Conservation (phyloP, 2,329 filamentous ascomycete genomes). For the Aspergillus spinulosporus region DNA sequence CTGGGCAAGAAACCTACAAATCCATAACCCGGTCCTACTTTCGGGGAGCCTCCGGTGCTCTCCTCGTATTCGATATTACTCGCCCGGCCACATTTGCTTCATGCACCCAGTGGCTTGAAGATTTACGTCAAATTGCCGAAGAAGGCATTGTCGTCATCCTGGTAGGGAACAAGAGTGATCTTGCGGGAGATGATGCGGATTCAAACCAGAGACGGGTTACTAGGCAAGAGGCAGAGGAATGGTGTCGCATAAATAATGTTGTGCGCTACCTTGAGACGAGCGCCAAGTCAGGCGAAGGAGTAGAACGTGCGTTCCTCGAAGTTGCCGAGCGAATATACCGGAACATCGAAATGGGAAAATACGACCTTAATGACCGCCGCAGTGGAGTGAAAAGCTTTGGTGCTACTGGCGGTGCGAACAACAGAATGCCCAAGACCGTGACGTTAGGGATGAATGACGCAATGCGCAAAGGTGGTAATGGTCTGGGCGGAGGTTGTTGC, state of each 20-base stretch:
- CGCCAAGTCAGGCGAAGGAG: conserved; percentile 91
- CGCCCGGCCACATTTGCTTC: conserved; percentile 81
- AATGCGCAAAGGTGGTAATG: conserved; percentile 43
- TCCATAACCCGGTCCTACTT: conserved; percentile 94
- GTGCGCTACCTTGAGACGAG: conserved; percentile 95
- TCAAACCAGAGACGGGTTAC: conserved; percentile 71
- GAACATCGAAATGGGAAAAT: conserved; percentile 92
- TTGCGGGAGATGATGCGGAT: conserved; percentile 56
- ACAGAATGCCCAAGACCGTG: conserved; percentile 42
- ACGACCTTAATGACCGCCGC: conserved; percentile 89
- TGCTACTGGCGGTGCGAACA: conserved; percentile 39
- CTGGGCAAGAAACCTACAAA: conserved; percentile 96
- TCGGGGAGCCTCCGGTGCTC: conserved; percentile 71
- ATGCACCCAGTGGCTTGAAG: conserved; percentile 89
- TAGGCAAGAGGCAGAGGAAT: conserved; percentile 79
- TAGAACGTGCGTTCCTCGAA: conserved; percentile 88
- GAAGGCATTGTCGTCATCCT: conserved; percentile 92
- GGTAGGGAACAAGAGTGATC: conserved; percentile 92
- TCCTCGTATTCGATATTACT: conserved; percentile 94
- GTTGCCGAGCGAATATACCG: conserved; percentile 94
- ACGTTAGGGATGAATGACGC: conserved; percentile 50
- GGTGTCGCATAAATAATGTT: conserved; percentile 82
- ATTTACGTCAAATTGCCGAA: conserved; percentile 91
- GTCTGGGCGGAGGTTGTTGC: conserved; percentile 41
- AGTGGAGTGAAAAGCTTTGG: conserved; percentile 77